Evolutionary conservation across 2,329 filamentous ascomycete genomes (phyloP).

Genomic region (Alternaria gansuensis): DNA sequence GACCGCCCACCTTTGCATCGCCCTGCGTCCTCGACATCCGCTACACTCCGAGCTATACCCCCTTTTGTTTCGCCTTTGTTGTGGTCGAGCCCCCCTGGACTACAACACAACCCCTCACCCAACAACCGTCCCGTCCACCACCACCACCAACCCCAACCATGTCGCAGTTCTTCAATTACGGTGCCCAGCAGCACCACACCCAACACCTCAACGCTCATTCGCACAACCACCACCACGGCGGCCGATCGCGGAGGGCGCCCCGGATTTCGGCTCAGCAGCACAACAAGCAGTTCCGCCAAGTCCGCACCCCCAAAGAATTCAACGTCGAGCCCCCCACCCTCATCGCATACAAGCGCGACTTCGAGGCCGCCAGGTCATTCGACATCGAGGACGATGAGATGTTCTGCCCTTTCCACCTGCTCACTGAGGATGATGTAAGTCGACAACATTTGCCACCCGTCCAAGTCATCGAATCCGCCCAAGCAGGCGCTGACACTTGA

Average conservation of each 20-base stretch:
- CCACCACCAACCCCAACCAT: conserved; percentile 47
- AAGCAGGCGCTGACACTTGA: conserved; percentile 45
- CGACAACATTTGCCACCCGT: conserved; percentile 36
- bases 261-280: conserved; percentile 83
- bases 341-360: conserved; percentile 81
- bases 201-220: conserved; percentile 64
- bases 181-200: conserved; percentile 55
- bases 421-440: conserved; percentile 91
- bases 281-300: conserved; percentile 86
- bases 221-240: conserved; percentile 83
- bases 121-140: conserved; percentile 28
- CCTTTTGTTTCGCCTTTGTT: conserved; percentile 42
- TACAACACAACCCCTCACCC: conserved; percentile 31
- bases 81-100: conserved; percentile 29
- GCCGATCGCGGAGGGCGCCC: conserved; percentile 84
- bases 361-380: conserved; percentile 91
- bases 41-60: conserved; percentile 23
- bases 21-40: conserved; percentile 17
- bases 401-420: conserved; percentile 85
- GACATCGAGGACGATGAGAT: conserved; percentile 96
- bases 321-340: conserved; percentile 79
- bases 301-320: conserved; percentile 83
- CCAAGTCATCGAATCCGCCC: conserved; percentile 34
- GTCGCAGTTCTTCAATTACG: conserved; percentile 61
- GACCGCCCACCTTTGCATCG: conserved; percentile 24